phyloP scores from a whole-genome alignment of 2,329 filamentous ascomycete genomes.

The Alternaria brassicicola region DNA sequence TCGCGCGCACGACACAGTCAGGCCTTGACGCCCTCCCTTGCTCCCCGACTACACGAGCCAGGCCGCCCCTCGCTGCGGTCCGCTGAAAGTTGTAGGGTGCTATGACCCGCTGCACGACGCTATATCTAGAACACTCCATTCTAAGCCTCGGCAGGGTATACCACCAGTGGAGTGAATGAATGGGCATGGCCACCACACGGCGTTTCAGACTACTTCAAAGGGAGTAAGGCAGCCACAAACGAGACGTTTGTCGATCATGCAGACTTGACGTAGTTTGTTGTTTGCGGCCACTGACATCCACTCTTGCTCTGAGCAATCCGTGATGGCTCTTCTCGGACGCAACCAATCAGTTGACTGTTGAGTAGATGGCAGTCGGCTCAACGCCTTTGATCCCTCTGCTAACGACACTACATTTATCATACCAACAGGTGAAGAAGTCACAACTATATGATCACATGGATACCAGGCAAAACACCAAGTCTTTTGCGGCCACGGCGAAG shows the following conservation, averaged over 20 bases:
- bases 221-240: constrained; percentile 38
- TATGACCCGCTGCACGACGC: constrained; percentile 40
- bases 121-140: constrained; percentile 40
- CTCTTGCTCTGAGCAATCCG: constrained; percentile 46
- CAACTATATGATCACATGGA: constrained; percentile 39
- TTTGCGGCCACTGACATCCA: constrained; percentile 47
- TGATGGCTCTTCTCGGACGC: constrained; percentile 44
- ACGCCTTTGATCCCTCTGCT: constrained; percentile 48
- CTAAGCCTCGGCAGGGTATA: constrained; percentile 35
- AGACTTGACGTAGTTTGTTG: constrained; percentile 39
- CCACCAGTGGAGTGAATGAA: constrained; percentile 40
- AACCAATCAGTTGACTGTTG: constrained; percentile 45
- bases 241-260: constrained; percentile 43
- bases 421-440: constrained; percentile 34
- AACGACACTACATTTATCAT: constrained; percentile 46
- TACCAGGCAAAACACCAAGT: constrained; percentile 40
- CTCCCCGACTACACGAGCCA: constrained; percentile 41
- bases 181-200: constrained; percentile 44
- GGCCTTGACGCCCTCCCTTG: constrained; percentile 42
- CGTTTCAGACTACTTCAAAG: constrained; percentile 36
- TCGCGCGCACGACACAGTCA: constrained; percentile 38
- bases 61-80: constrained; percentile 38
- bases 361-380: constrained; percentile 37
- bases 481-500: constrained; percentile 23
- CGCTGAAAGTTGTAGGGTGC: constrained; percentile 37